Evolutionary conservation across 805 yeast genomes (phyloP), one percentile per base, ranked within the genome.

Genomic region (Kurtzmaniella cleridarum): DNA sequence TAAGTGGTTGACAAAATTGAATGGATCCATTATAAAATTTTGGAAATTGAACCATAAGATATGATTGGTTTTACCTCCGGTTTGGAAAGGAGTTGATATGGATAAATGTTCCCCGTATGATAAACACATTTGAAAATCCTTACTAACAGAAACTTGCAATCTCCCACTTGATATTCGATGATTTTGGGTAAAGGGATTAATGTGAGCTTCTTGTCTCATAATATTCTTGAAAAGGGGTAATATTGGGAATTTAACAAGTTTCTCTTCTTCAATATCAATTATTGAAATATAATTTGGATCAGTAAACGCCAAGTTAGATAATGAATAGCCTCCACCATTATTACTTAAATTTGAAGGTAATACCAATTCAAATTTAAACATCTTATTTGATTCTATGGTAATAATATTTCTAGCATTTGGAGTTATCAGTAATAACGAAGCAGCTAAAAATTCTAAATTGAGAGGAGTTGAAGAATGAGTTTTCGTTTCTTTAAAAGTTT

Each of bases 11-110:
- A 62, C 49, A 4, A 69, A 55, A 35, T 64, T 65, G 36, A 65
- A 50, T 3, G 57, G 42, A 27, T 62, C 69, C 37, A 56, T 42
- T 23, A 50, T 54, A 41, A 56, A 59, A 43, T 63, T 60, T 31
- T 53, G 54, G 41, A 64, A 66, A 39, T 59, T 60, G 42, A 54
- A 67, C 74, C 74, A 69, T 9, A 66, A 41, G 4, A 62, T 51
- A 39, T 67, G 72, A 40, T 62, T 62, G 5, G 47, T 39, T 27
- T 54, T 47, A 24, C 44, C 47, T 12, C 48, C 47, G 12, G 48
- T 48, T 10, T 31, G 17, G 24, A 43, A 53, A 4, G 66, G 64
- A 2, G 66, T 64, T 0, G 66, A 60, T 7, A 64, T 41, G 0
- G 64, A 40, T 9, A 64, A 29, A 26, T 53, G 36, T 33, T 54